Evolutionary conservation across 306 rosid genomes (phyloP).

Genomic region (Phaseolus lunatus): DNA sequence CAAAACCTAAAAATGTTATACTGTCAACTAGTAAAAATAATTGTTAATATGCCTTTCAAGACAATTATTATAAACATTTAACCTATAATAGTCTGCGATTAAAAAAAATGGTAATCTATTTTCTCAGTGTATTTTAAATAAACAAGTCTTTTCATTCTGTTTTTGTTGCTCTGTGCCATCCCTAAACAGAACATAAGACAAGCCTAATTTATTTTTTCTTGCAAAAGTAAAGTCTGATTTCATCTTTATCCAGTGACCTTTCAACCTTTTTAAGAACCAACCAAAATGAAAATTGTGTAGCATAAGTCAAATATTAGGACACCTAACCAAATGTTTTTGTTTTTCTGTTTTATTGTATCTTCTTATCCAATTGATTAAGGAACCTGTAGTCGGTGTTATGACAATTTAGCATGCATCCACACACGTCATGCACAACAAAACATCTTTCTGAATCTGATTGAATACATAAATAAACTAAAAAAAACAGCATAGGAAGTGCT

Average conservation of each 20-base stretch:
- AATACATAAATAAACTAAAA: neutral
- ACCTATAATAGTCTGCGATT: too few species aligned
- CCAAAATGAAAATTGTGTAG: slow-evolving; percentile 4
- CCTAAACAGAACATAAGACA: neutral
- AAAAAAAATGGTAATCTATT: too few species aligned
- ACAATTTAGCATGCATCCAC: slow-evolving; percentile 3
- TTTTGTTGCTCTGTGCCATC: neutral
- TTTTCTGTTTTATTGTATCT: neutral
- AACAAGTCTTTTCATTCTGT: neutral
- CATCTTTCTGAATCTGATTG: neutral
- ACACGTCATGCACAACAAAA: neutral
- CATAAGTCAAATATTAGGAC: slow-evolving; percentile 7
- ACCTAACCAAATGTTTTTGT: slow-evolving; percentile 29
- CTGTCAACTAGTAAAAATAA: too few species aligned
- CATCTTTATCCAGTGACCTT: slow-evolving; percentile 29
- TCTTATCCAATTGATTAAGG: slow-evolving; percentile 20
- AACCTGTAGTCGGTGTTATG: slow-evolving; percentile 26
- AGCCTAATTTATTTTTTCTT: neutral
- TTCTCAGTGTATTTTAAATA: too few species aligned
- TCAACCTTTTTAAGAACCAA: slow-evolving; percentile 29
- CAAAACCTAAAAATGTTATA: too few species aligned
- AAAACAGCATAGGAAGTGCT: neutral
- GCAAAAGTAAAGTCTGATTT: neutral
- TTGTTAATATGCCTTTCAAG: too few species aligned
- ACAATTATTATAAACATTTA: too few species aligned